phyloP scores from a whole-genome alignment of 257 asterid species.

The Jaltomata sinuosa region DNA sequence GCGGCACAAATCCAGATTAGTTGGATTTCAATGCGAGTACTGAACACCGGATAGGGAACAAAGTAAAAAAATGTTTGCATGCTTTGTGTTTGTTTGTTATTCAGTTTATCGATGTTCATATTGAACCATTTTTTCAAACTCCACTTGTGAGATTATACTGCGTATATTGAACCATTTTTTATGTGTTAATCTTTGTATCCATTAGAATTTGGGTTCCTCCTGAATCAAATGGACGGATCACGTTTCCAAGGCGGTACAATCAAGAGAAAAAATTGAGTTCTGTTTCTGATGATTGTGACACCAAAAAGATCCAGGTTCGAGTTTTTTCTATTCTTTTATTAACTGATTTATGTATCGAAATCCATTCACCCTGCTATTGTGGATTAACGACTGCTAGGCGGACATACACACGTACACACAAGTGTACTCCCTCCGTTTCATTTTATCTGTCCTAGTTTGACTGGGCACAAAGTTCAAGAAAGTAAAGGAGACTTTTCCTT shows the following conservation, averaged over 20 bases:
- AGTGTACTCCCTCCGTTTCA: neutral
- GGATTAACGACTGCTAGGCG: neutral
- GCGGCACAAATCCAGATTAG: too few species aligned
- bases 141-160: too few species aligned
- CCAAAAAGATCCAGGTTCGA: slow-evolving; percentile 22
- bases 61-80: too few species aligned
- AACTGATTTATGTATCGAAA: neutral
- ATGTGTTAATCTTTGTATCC: neutral
- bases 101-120: too few species aligned
- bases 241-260: slow-evolving; percentile 16
- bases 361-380: neutral
- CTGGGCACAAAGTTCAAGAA: neutral
- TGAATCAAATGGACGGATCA: slow-evolving; percentile 21
- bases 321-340: neutral
- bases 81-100: too few species aligned
- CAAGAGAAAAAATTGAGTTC: slow-evolving; percentile 11
- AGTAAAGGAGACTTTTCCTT: neutral
- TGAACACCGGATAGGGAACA: too few species aligned
- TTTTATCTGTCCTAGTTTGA: neutral
- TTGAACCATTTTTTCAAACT: too few species aligned
- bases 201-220: slow-evolving; percentile 35
- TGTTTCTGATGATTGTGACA: slow-evolving; percentile 26
- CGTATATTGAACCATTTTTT: neutral
- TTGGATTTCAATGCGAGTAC: too few species aligned
- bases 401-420: neutral